A percentile compares a stretch with the other conserved stretches of the same genome.
Evolutionary conservation across 106 monocot genomes (phyloP).

Genomic region (Ottelia alismoides): DNA sequence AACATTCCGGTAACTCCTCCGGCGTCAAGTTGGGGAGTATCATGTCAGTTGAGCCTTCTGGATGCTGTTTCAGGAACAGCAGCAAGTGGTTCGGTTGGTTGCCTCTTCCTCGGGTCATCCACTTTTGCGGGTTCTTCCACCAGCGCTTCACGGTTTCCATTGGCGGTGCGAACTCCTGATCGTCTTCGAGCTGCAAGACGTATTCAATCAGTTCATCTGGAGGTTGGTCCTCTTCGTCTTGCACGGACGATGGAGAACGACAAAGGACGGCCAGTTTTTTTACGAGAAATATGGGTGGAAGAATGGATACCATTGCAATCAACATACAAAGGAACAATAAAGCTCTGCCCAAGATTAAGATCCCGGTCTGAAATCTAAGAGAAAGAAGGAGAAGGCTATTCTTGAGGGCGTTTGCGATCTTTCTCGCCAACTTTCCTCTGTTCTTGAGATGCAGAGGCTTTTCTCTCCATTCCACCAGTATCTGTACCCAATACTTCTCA

Average conservation of each 20-base stretch:
- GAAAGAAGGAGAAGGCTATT: background rate
- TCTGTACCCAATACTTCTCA: background rate
- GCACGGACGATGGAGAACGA: background rate
- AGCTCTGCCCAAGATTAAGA: background rate
- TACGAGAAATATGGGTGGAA: background rate
- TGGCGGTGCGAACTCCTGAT: background rate
- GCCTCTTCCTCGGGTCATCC: background rate
- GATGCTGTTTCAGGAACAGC: background rate
- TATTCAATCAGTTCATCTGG: background rate
- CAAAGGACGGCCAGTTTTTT: background rate
- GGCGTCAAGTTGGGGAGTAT: background rate
- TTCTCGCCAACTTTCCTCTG: background rate
- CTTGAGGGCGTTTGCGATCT: background rate
- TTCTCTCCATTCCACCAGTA: background rate
- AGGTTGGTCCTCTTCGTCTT: background rate
- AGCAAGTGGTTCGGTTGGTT: background rate
- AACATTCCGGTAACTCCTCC: background rate
- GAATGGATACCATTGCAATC: background rate
- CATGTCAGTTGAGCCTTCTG: background rate
- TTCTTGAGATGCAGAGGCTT: background rate
- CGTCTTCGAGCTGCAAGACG: background rate
- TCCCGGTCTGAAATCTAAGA: background rate
- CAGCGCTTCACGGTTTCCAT: background rate
- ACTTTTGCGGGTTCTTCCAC: background rate
- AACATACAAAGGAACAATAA: background rate